phyloP scores from a whole-genome alignment of 441 rosid species.

The Arabidopsis lyrata region DNA sequence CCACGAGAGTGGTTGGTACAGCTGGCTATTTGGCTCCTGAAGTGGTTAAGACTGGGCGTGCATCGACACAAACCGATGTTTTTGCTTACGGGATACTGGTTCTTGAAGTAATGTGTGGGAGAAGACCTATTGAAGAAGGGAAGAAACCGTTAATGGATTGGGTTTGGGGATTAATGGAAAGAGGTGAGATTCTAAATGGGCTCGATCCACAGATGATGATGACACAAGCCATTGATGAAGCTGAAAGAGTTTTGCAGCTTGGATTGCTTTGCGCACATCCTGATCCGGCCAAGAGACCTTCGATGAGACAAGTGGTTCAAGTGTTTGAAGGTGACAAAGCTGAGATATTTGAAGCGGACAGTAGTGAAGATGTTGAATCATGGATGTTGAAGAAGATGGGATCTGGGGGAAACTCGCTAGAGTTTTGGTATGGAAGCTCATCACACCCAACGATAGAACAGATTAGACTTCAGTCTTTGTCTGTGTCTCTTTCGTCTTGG shows the following conservation, averaged over 20 bases:
- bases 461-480: slow-evolving; percentile 49
- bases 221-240: slow-evolving; percentile 53
- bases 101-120: slow-evolving; percentile 81
- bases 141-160: slow-evolving; percentile 59
- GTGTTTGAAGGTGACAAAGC: slow-evolving; percentile 61
- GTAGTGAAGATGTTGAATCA: slow-evolving; percentile 59
- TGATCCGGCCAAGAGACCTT: slow-evolving; percentile 62
- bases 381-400: slow-evolving; percentile 61
- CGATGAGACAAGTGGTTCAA: slow-evolving; percentile 80
- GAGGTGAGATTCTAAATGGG: slow-evolving; percentile 50
- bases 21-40: slow-evolving; percentile 84
- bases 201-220: slow-evolving; percentile 49
- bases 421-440: slow-evolving; percentile 42
- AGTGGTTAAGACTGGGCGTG: slow-evolving; percentile 65
- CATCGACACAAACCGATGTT: slow-evolving; percentile 67
- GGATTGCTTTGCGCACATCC: slow-evolving; percentile 77
- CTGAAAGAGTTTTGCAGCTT: slow-evolving; percentile 60
- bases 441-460: slow-evolving; percentile 65
- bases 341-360: slow-evolving; percentile 54
- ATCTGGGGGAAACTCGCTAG: slow-evolving; percentile 46
- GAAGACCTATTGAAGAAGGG: slow-evolving; percentile 77
- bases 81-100: slow-evolving; percentile 68
- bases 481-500: slow-evolving; percentile 65
- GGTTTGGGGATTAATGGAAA: slow-evolving; percentile 63
- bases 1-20: slow-evolving; percentile 77